phyloP scores from a whole-genome alignment of 2,329 filamentous ascomycete genomes.

The Aspergillus puulaauensis region DNA sequence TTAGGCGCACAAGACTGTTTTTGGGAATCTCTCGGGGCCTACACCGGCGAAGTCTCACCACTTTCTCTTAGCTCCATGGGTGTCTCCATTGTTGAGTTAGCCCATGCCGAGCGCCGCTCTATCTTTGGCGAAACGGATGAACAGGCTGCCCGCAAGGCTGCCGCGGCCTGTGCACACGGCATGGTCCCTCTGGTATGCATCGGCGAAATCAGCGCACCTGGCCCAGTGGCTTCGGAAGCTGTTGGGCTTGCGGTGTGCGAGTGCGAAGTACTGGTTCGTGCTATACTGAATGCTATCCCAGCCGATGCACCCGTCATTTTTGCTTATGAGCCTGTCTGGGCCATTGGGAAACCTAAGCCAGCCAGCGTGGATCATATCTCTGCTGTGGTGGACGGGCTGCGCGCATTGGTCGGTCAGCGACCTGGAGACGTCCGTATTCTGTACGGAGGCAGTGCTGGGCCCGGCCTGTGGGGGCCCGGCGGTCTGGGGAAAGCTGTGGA shows the following conservation, averaged over 20 bases:
- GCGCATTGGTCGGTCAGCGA: slow-evolving; percentile 53
- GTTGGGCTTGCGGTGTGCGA: slow-evolving; percentile 64
- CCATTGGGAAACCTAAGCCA: slow-evolving; percentile 73
- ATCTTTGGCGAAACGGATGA: slow-evolving; percentile 75
- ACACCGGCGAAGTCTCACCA: slow-evolving; percentile 76
- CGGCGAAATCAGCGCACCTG: slow-evolving; percentile 62
- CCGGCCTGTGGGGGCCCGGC: slow-evolving; percentile 62
- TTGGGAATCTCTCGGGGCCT: slow-evolving; percentile 69
- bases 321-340: slow-evolving; percentile 88
- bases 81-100: slow-evolving; percentile 71
- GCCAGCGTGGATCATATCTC: slow-evolving; percentile 72
- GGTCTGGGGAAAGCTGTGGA: slow-evolving; percentile 68
- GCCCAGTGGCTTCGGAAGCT: slow-evolving; percentile 46
- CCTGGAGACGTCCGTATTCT: slow-evolving; percentile 65
- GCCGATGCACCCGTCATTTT: slow-evolving; percentile 68
- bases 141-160: slow-evolving; percentile 66
- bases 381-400: slow-evolving; percentile 65
- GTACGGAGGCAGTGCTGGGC: slow-evolving; percentile 81
- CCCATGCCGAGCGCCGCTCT: slow-evolving; percentile 74
- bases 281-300: slow-evolving; percentile 62
- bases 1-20: slow-evolving; percentile 76
- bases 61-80: slow-evolving; percentile 66
- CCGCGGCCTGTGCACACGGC: slow-evolving; percentile 65
- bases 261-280: slow-evolving; percentile 64
- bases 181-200: slow-evolving; percentile 79